Evolutionary conservation across 1,284 basidiomycete species (phyloP), one percentile per base, ranked within the genome.

Genomic region (Ceratobasidium sp.): DNA sequence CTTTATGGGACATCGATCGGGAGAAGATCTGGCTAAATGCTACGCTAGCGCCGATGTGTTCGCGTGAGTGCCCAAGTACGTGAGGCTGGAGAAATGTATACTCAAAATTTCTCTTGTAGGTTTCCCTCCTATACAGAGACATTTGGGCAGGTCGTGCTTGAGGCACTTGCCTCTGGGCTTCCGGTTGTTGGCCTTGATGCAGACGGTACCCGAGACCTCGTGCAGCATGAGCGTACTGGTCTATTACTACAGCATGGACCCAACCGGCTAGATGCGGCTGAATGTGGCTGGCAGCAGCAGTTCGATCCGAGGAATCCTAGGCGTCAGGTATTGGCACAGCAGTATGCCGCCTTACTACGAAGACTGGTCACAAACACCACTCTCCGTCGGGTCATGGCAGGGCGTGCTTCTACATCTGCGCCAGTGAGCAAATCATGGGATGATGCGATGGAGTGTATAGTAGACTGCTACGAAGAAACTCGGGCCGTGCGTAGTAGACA

Each of bases 41-140:
- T 90, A 88, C 81, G 89, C 89, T 0, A 86, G 85, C n/a, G 87
- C 87, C 18, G 88, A 89, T 82, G 83, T 90, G 13, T 90, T 90
- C 81, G 88, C 86, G 84, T 85, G 44, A 80, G 84, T 79, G n/a
- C 18, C 26, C 83, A 26, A 82, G 69, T n/a, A 26, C 79, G 80
- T 71, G 80, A 3, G 20, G 23, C 1, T 64, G 2, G n/a, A 6
- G 28, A 49, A 13, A 79, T 15, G 80, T 82, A 0, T 80, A 79
- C 20, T 81, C 26, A 75, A 80, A 33, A 67, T 26, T 77, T 9
- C 71, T 76, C 23, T 69, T 44, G 2, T 44, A 79, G 78, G n/a
- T 80, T 81, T 68, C 80, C 77, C 72, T 80, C 64, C 5, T 79
- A 26, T 75, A 85, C 85, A 13, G 84, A 88, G 84, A 90, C 89